Evolutionary conservation across 768 basidiomycete species (phyloP).

Genomic region (Harrya chromipes): DNA sequence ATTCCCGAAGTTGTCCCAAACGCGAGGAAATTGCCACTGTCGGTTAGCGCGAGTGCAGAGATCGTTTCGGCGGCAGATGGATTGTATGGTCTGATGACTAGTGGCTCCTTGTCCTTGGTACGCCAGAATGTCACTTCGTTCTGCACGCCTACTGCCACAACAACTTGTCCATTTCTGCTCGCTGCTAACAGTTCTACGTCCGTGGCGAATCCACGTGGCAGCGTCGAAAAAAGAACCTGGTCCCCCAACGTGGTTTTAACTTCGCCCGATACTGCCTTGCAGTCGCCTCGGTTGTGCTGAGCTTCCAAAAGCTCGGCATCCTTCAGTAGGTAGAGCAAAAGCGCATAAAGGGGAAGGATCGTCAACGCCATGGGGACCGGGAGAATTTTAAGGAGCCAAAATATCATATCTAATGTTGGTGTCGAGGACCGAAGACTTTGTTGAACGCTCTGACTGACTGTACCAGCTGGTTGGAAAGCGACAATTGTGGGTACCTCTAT

Average conservation of each 20-base stretch:
- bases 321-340: conserved; percentile 85
- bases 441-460: conserved; percentile 22
- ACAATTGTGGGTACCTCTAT: conserved; percentile 79
- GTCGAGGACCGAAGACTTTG: conserved; percentile 43
- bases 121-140: conserved; percentile 78
- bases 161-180: conserved; percentile 60
- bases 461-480: conserved; percentile 50
- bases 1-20: conserved; percentile 68
- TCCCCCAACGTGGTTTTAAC: conserved; percentile 34
- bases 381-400: conserved; percentile 83
- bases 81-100: conserved; percentile 44
- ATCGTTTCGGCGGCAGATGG: conserved; percentile 48
- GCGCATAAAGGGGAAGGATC: conserved; percentile 64
- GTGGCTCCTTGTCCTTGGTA: conserved; percentile 38
- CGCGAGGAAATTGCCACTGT: conserved; percentile 58
- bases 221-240: conserved; percentile 56
- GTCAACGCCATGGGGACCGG: conserved; percentile 81
- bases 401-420: conserved; percentile 50
- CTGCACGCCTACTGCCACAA: conserved; percentile 72
- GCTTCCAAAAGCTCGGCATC: conserved; percentile 89
- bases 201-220: conserved; percentile 77
- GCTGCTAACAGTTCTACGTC: conserved; percentile 81
- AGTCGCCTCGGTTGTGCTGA: conserved; percentile 61
- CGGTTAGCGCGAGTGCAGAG: conserved; percentile 62
- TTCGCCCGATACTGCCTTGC: conserved; percentile 34